Percentiles rank a stretch among this genome's conserved stretches.
These are phyloP conservation scores for Beta lomatogona DNA, from an alignment of 179 eudicot genomes.

Conservation along the genomic window DNA sequence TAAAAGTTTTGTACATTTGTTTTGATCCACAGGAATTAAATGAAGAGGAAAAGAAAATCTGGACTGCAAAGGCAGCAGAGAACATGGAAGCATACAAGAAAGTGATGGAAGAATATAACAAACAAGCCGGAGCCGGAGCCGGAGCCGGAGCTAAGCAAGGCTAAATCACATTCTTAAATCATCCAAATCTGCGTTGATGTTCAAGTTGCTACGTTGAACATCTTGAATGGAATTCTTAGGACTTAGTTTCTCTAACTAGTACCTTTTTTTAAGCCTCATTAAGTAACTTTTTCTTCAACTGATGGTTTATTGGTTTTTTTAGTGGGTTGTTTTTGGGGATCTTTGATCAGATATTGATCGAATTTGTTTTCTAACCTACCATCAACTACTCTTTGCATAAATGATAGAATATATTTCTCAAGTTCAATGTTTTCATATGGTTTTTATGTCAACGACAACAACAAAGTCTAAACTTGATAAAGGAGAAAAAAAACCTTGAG, in stretches of 20 bases:
- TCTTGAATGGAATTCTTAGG: neutral
- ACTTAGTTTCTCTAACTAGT: neutral
- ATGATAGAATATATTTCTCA: neutral
- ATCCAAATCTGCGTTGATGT: slow-evolving; percentile 12
- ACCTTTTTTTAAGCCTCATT: neutral
- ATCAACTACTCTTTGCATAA: neutral
- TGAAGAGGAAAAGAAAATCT: slow-evolving; percentile 62
- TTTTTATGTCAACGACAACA: neutral
- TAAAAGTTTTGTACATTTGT: neutral
- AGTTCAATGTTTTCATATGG: neutral
- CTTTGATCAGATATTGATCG: neutral
- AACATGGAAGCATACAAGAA: slow-evolving; percentile 83
- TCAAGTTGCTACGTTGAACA: slow-evolving; percentile 27
- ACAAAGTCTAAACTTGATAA: too few relatives aligned
- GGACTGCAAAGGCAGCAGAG: slow-evolving; percentile 77
- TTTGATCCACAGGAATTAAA: slow-evolving; percentile 49
- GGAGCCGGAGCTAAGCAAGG: slow-evolving; percentile 1
- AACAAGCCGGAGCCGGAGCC: slow-evolving; percentile 35
- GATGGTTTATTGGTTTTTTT: neutral
- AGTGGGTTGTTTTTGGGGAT: neutral
- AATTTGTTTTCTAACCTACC: slow-evolving; percentile 1
- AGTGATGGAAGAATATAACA: slow-evolving; percentile 74
- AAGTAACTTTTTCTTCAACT: neutral
- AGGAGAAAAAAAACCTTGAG: too few relatives aligned
- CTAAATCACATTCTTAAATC: neutral